phyloP scores from a whole-genome alignment of 1,139 yeast genomes.

The Blastobotrys arbuscula region DNA sequence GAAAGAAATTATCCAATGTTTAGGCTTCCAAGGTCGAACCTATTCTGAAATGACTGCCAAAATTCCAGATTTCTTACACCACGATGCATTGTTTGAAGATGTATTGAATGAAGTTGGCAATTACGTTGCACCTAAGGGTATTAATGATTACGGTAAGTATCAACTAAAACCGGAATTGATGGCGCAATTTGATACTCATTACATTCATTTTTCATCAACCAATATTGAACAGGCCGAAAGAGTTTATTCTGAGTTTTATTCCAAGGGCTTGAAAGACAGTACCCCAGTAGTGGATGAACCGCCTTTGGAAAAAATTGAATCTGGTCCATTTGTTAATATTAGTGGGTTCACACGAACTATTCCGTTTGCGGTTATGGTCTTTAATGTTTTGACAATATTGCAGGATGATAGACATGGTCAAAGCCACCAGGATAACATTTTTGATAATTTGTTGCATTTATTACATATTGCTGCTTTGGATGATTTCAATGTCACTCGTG shows the following conservation, averaged over 20 bases:
- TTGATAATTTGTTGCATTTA: constrained; percentile 60
- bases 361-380: constrained; percentile 32
- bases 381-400: constrained; percentile 21
- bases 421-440: constrained; percentile 46
- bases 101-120: constrained; percentile 55
- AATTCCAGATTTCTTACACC: constrained; percentile 68
- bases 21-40: constrained; percentile 68
- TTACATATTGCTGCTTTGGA: constrained; percentile 52
- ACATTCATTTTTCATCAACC: constrained; percentile 70
- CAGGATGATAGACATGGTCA: constrained; percentile 31
- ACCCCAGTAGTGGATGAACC: constrained; percentile 33
- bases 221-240: constrained; percentile 73
- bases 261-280: constrained; percentile 27
- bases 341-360: constrained; percentile 33
- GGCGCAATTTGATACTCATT: constrained; percentile 68
- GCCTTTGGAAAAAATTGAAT: constrained; percentile 28
- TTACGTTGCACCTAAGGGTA: constrained; percentile 58
- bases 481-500: constrained; percentile 21
- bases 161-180: constrained; percentile 55
- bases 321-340: constrained; percentile 33
- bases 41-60: constrained; percentile 64
- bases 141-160: constrained; percentile 65
- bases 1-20: constrained; percentile 69
- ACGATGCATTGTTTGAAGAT: constrained; percentile 68
- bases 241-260: constrained; percentile 31